Percentiles rank a stretch among this genome's conserved stretches.
Evolutionary conservation across 2,329 filamentous ascomycete species (phyloP).

Genomic region (Xylariaceae sp.): DNA sequence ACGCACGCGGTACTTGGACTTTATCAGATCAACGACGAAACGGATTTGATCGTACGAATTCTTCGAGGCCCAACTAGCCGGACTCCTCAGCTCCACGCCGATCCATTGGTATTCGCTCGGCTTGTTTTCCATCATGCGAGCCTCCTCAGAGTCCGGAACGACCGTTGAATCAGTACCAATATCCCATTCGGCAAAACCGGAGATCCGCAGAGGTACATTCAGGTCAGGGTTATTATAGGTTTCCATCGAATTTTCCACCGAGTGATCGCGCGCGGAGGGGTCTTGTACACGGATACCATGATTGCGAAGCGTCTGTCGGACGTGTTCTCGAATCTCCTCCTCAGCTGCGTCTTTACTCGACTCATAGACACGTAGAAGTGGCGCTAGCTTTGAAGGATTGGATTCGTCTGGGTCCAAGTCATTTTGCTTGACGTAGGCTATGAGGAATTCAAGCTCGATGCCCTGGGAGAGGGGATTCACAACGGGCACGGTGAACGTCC

Average conservation of each 20-base stretch:
- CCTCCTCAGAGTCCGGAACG: neutral
- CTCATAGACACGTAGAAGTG: constrained; percentile 20
- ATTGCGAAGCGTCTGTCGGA: constrained; percentile 10
- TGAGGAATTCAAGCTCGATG: constrained; percentile 27
- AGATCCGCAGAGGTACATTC: constrained; percentile 6
- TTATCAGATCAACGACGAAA: constrained; percentile 32
- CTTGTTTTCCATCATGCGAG: neutral
- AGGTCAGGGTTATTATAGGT: neutral
- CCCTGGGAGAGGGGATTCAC: constrained; percentile 26
- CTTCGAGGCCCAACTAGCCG: constrained; percentile 30
- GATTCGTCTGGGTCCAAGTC: constrained; percentile 23
- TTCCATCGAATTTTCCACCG: no score
- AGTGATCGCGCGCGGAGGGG: no score
- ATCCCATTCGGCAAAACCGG: constrained; percentile 17
- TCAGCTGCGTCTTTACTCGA: neutral
- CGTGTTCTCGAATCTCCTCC: constrained; percentile 9
- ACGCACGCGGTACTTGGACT: constrained; percentile 28
- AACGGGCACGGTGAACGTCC: constrained; percentile 18
- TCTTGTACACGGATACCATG: constrained; percentile 18
- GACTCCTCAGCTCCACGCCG: constrained; percentile 32
- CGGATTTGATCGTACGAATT: constrained; percentile 27
- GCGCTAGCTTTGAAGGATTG: constrained; percentile 20
- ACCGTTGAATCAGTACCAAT: constrained; percentile 14
- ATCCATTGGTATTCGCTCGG: constrained; percentile 23
- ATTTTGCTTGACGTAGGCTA: constrained; percentile 19